Evolutionary conservation across 306 rosid genomes (phyloP), one percentile per base, ranked within the genome.

Genomic region (Clitoria ternatea): DNA sequence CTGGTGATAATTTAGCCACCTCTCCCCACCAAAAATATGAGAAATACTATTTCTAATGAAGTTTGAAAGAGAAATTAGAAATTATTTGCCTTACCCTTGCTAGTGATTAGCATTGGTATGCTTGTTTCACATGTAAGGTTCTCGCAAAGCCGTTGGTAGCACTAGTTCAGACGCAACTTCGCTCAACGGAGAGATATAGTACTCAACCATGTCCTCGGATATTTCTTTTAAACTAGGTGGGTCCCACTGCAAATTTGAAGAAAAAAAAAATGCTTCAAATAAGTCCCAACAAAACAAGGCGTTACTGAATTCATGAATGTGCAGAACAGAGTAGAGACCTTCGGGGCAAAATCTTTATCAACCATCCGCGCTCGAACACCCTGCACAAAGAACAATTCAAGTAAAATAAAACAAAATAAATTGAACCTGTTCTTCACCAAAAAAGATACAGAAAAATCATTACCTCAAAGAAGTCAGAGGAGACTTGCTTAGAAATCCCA

Each of bases 331-430:
- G 42, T 49, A 18, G 55, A 48, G 86, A 91, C 99, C 97, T 86
- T 89, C 4, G 99, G 99, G 8, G 96, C 83, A 50, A 94, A 94
- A 81, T 94, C 99, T 75, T 85, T 94, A 32, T 94, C 91, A 37
- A 89, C 90, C 82, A 94, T 79, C 56, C 95, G 69, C 7, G 99
- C 91, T 53, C 97, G 87, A 85, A 83, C 88, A 73, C 99, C 99
- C 99, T 91, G 43, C 30, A 54, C 9, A 37, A 37, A 39, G 32
- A 72, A 48, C 12, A 27, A 68, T 53, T 54, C 55, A 66, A 70
- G 66, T 15, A 23, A 43, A 9, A 56, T 55, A 49, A 36, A 18
- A 35, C n/a, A 52, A 53, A 53, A 66, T 22, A 72, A 39, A 78
- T 18, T 66, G n/a, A 40, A 27, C 50, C 59, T 43, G 50, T 10